phyloP scores from a whole-genome alignment of 805 yeast genomes.

The Sporopachydermia quercuum region DNA sequence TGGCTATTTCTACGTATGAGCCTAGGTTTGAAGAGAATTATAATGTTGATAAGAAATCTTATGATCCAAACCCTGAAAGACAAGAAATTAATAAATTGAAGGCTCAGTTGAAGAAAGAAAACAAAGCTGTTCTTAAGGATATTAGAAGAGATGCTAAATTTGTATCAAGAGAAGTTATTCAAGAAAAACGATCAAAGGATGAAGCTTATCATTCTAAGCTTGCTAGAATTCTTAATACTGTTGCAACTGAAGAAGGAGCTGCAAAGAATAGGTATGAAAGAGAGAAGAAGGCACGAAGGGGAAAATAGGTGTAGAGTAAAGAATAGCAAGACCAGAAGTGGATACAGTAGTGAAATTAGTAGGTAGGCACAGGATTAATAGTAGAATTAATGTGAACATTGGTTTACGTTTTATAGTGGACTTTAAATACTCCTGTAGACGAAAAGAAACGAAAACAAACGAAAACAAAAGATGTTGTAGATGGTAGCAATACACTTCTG shows the following conservation, averaged over 20 bases:
- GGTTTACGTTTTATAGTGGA: too few species aligned
- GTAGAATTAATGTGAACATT: too few species aligned
- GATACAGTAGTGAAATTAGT: too few species aligned
- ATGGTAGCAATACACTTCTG: too few species aligned
- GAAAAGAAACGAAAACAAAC: too few species aligned
- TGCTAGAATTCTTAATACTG: slow-evolving; percentile 73
- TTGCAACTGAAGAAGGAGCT: slow-evolving; percentile 88
- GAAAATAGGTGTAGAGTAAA: too few species aligned
- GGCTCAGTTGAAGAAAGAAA: slow-evolving; percentile 81
- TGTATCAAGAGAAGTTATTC: slow-evolving; percentile 72
- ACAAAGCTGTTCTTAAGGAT: slow-evolving; percentile 77
- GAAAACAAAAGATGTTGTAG: too few species aligned
- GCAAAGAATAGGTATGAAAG: slow-evolving; percentile 87
- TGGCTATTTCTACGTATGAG: slow-evolving; percentile 70
- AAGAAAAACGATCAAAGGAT: slow-evolving; percentile 60
- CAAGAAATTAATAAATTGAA: slow-evolving; percentile 74
- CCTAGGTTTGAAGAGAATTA: slow-evolving; percentile 94
- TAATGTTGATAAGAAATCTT: slow-evolving; percentile 88
- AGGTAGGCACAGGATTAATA: too few species aligned
- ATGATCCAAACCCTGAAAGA: slow-evolving; percentile 69
- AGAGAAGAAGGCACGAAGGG: slow-evolving; percentile 55
- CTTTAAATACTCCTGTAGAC: too few species aligned
- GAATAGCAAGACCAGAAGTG: too few species aligned
- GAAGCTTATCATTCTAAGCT: slow-evolving; percentile 78
- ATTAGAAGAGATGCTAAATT: slow-evolving; percentile 80